phyloP scores from a whole-genome alignment of 192 early-diverging fungal species.

The Chytriomyces hyalinus region DNA sequence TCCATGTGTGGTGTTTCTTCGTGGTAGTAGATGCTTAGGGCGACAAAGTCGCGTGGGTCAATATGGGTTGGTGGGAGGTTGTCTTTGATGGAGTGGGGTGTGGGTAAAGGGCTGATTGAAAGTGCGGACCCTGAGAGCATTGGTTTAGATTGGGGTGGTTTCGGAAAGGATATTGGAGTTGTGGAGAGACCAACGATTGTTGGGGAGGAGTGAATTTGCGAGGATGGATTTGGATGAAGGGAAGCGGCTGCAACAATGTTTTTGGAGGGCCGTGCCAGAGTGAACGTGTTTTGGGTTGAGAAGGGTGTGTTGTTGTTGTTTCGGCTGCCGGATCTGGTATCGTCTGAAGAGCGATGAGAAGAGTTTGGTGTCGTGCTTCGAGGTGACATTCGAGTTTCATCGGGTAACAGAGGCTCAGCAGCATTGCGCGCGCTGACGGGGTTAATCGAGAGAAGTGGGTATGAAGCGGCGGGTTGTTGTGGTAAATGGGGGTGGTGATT shows the following conservation, averaged over 20 bases:
- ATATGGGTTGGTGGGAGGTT: slow-evolving; percentile 34
- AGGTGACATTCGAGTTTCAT: not conserved
- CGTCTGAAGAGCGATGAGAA: not conserved
- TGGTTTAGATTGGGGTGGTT: not conserved
- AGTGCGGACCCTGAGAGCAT: slow-evolving; percentile 21
- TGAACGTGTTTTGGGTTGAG: not conserved
- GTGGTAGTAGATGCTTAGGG: slow-evolving; percentile 57
- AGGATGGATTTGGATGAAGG: not conserved
- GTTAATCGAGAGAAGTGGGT: too few species aligned
- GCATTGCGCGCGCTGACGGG: too few species aligned
- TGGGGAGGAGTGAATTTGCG: not conserved
- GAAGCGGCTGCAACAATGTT: not conserved
- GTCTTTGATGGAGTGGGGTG: slow-evolving; percentile 21
- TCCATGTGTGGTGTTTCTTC: slow-evolving; percentile 47
- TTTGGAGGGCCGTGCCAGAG: not conserved
- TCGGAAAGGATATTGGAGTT: not conserved
- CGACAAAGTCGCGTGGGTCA: slow-evolving; percentile 46
- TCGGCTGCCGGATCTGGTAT: not conserved
- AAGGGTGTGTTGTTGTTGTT: not conserved
- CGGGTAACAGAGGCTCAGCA: too few species aligned
- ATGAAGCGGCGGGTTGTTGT: too few species aligned
- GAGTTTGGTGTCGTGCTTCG: not conserved
- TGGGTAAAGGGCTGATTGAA: slow-evolving; percentile 23
- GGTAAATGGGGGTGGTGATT: too few species aligned
- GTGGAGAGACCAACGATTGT: not conserved